Evolutionary conservation across 352 stramenopile species (phyloP).

Genomic region (Globisporangium paroecandrum): DNA sequence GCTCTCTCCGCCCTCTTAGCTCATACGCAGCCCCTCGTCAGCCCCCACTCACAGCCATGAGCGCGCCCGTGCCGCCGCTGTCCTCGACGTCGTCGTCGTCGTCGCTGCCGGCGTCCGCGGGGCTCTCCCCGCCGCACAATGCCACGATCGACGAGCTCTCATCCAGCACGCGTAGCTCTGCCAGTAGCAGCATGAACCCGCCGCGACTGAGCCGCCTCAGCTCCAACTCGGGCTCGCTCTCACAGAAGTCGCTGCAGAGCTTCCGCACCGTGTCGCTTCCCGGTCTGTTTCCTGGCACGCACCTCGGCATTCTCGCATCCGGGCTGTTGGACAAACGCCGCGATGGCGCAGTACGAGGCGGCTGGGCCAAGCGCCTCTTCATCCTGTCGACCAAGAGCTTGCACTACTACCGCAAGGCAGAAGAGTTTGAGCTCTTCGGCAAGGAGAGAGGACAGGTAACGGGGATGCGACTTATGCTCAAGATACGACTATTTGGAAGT

Average conservation of each 20-base stretch:
- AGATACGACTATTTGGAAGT: not conserved
- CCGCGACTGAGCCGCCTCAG: slow-evolving; percentile 58
- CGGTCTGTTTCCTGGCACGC: slow-evolving; percentile 64
- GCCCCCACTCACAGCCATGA: slow-evolving; percentile 4
- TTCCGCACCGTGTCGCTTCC: slow-evolving; percentile 75
- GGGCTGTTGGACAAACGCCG: slow-evolving; percentile 77
- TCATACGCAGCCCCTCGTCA: slow-evolving; percentile 2
- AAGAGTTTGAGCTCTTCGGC: slow-evolving; percentile 81
- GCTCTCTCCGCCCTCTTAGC: not conserved
- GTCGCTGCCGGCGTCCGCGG: slow-evolving; percentile 23
- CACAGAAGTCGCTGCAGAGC: slow-evolving; percentile 50
- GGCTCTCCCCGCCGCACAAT: slow-evolving; percentile 6
- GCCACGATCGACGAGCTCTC: slow-evolving; percentile 14
- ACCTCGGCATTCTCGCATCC: slow-evolving; percentile 73
- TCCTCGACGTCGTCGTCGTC: slow-evolving; percentile 36
- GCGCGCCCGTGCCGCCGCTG: slow-evolving; percentile 13
- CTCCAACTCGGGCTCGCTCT: slow-evolving; percentile 48
- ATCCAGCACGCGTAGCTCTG: slow-evolving; percentile 7
- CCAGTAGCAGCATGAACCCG: slow-evolving; percentile 17
- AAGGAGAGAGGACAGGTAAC: slow-evolving; percentile 74
- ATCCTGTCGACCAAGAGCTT: slow-evolving; percentile 75
- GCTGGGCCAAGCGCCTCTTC: slow-evolving; percentile 80
- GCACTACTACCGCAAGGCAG: slow-evolving; percentile 83
- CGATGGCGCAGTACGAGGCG: slow-evolving; percentile 76
- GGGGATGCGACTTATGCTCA: not conserved